Evolutionary conservation across 169 alveolate species (phyloP), one percentile per base, ranked within the genome.

Genomic region (Babesia caballi): DNA sequence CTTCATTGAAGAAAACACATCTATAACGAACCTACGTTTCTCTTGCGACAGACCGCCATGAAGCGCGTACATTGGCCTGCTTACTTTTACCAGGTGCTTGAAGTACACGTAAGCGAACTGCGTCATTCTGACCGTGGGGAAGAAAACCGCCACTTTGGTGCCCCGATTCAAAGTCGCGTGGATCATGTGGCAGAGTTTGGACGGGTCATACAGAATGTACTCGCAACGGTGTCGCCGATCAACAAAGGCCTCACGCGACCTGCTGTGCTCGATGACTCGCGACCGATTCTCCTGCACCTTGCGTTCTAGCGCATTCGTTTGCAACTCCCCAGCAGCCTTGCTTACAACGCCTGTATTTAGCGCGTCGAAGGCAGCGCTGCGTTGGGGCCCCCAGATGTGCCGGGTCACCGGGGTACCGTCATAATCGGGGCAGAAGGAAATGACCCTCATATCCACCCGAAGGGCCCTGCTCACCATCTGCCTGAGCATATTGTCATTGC

Each of bases 111-210:
- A 78, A 44, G 83, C 68, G 54, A 81, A 81, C 27, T 81, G 88
- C 30, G 77, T 33, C 88, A 81, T 69, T 51, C 73, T 70, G 28
- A 81, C 88, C 14, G 88, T 81, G 5, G 88, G 88, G 44, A 71
- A 81, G 77, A 67, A 65, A 0, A 69, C 44, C 33, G 71, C 35
- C 9, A 60, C 28, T 56, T 65, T 81, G 5, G 33, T 66, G 19
- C 76, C 58, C 30, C 19, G 19, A 17, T 28, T 46, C 33, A 60
- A 41, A 11, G 44, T 58, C 49, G 60, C 41, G 19, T 38, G 14
- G 14, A 81, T 11, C 40, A 63, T 23, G 28, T 59, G 40, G 40
- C 56, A 21, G 30, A 81, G 35, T 21, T 58, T 66, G 0, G 17
- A 42, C 4, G 88, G 88, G 2, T 66, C 69, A 51, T 70, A 69